phyloP scores from a whole-genome alignment of 2,329 filamentous ascomycete genomes.

The Aspergillus tubingensis region DNA sequence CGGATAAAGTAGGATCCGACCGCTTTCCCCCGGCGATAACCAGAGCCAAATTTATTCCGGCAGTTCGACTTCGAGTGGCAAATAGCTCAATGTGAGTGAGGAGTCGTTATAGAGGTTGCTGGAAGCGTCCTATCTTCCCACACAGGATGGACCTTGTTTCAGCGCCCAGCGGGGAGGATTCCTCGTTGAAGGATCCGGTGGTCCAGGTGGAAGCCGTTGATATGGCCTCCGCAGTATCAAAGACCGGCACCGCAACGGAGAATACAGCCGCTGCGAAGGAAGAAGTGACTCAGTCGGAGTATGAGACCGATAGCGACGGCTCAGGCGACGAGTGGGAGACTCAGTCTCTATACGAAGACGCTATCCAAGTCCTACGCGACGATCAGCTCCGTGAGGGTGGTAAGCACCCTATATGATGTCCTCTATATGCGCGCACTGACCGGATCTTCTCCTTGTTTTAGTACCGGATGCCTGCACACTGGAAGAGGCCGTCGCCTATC shows the following conservation, averaged over 20 bases:
- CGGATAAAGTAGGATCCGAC: constrained; percentile 36
- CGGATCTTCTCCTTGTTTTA: constrained; percentile 16
- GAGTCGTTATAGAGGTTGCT: constrained; percentile 33
- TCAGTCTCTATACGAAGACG: constrained; percentile 65
- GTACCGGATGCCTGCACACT: constrained; percentile 62
- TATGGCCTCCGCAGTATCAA: constrained; percentile 22
- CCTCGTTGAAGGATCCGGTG: constrained; percentile 37
- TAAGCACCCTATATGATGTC: constrained; percentile 41
- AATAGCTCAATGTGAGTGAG: constrained; percentile 36
- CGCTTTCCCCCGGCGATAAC: constrained; percentile 24
- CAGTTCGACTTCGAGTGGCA: constrained; percentile 25
- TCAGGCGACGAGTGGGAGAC: constrained; percentile 58
- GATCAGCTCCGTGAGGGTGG: constrained; percentile 50
- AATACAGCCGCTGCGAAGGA: constrained; percentile 30
- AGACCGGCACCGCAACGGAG: constrained; percentile 27
- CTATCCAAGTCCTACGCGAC: constrained; percentile 60
- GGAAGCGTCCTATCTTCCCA: constrained; percentile 33
- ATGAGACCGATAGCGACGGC: constrained; percentile 39
- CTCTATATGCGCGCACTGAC: constrained; percentile 4
- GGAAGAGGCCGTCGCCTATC: constrained; percentile 68
- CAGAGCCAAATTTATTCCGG: constrained; percentile 32
- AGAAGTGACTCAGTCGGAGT: constrained; percentile 37
- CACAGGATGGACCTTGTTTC: constrained; percentile 44
- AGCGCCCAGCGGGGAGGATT: constrained; percentile 35
- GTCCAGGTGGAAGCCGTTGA: constrained; percentile 40